Conservation (phyloP, 768 basidiomycete species). For the Termitomyces sp. region DNA sequence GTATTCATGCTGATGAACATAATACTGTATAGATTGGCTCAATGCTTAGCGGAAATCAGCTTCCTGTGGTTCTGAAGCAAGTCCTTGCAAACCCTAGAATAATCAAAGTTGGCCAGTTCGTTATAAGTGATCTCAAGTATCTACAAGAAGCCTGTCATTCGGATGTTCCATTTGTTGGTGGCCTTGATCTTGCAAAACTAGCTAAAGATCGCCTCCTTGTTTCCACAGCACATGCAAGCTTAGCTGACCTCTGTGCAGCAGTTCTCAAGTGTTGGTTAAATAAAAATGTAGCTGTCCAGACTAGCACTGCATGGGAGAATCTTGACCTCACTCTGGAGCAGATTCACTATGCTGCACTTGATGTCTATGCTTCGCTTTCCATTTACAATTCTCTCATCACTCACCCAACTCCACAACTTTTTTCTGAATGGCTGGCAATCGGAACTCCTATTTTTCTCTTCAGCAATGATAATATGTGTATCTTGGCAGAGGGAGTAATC, state of each 20-base stretch:
- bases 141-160: background rate
- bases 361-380: slow-evolving; percentile 14
- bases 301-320: slow-evolving; percentile 19
- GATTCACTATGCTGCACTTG: slow-evolving; percentile 18
- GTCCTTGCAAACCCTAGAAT: background rate
- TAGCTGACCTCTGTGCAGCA: slow-evolving; percentile 26
- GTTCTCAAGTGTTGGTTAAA: slow-evolving; percentile 20
- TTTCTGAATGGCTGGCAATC: background rate
- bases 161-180: slow-evolving; percentile 19
- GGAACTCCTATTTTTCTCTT: background rate
- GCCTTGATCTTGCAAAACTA: slow-evolving; percentile 22
- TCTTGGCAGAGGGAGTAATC: no score
- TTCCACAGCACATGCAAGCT: slow-evolving; percentile 16
- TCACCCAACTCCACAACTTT: background rate
- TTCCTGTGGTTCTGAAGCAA: background rate
- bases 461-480: no score
- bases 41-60: background rate
- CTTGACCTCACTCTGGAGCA: slow-evolving; percentile 11
- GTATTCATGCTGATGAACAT: no score
- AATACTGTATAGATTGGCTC: background rate
- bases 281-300: slow-evolving; percentile 15
- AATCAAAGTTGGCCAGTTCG: background rate
- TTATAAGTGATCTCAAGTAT: background rate
- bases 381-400: slow-evolving; percentile 12
- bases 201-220: slow-evolving; percentile 23